Conservation (phyloP, 139 green algal species). For the Chloropicon primus region DNA sequence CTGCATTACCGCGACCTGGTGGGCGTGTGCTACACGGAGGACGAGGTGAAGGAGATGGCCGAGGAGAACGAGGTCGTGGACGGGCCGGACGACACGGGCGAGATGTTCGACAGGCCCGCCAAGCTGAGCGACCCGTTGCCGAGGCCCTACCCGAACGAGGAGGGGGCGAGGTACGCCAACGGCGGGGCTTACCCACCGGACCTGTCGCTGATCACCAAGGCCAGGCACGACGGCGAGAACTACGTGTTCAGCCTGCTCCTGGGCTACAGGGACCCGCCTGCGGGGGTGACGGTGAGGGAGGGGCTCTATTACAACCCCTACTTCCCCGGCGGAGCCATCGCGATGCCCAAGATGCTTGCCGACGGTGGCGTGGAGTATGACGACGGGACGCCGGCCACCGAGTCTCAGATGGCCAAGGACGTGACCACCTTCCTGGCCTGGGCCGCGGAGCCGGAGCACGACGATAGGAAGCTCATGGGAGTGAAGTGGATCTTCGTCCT, state of each 20-base stretch:
- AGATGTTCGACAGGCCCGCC: conserved; percentile 86
- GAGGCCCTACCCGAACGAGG: conserved; percentile 74
- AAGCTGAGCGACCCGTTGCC: conserved; percentile 80
- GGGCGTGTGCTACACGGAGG: conserved; percentile 91
- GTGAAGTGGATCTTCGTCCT: conserved; percentile 88
- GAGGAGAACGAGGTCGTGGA: conserved; percentile 78
- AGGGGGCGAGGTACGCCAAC: conserved; percentile 85
- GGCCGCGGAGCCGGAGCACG: conserved; percentile 76
- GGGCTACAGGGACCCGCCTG: conserved; percentile 92
- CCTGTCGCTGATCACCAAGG: conserved; percentile 91
- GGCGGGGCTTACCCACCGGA: conserved; percentile 97
- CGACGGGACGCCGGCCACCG: conserved; percentile 84
- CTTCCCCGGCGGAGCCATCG: conserved; percentile 96
- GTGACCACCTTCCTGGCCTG: conserved; percentile 84
- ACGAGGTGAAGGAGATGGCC: conserved; percentile 90
- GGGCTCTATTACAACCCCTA: conserved; percentile 99
- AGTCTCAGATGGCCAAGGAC: conserved; percentile 92
- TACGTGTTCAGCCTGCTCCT: conserved; percentile 95
- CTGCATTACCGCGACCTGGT: conserved; percentile 93
- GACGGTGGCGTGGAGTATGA: conserved; percentile 97
- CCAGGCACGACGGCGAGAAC: conserved; percentile 91
- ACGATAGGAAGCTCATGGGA: conserved; percentile 96
- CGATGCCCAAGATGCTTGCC: conserved; percentile 98
- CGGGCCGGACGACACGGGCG: conserved; percentile 94
- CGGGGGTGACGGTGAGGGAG: conserved; percentile 79